These are phyloP conservation scores for Podaxis sp. DNA, from an alignment of 768 basidiomycete genomes.

Conservation along the genomic window DNA sequence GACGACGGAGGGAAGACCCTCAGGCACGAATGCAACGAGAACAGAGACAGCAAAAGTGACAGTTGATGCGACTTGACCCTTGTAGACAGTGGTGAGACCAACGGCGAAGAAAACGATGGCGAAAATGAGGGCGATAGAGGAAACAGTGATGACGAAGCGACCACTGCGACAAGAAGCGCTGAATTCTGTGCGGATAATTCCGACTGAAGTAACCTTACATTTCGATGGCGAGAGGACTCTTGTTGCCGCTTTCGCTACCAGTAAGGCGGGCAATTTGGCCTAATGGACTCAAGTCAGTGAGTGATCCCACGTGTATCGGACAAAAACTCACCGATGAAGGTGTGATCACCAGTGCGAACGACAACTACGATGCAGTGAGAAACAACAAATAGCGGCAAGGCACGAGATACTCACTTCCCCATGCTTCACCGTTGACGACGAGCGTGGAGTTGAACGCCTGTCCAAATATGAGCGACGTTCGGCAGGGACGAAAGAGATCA, in stretches of 20 bases:
- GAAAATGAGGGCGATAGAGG: constrained; percentile 55
- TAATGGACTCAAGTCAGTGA: constrained; percentile 17
- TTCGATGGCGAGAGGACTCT: constrained; percentile 62
- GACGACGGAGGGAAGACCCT: constrained; percentile 64
- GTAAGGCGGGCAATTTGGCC: constrained; percentile 68
- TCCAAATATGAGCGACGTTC: neutral
- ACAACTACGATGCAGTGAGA: constrained; percentile 37
- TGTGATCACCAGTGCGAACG: constrained; percentile 62
- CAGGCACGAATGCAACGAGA: constrained; percentile 57
- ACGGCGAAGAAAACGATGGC: constrained; percentile 63
- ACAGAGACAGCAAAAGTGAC: constrained; percentile 62
- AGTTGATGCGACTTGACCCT: constrained; percentile 52
- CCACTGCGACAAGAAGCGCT: constrained; percentile 28
- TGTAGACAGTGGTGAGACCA: constrained; percentile 63
- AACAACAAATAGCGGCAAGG: neutral
- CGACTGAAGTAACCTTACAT: constrained; percentile 37
- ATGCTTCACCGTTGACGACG: constrained; percentile 68
- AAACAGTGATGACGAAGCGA: constrained; percentile 60
- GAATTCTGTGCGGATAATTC: too few relatives aligned
- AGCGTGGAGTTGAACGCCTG: constrained; percentile 71
- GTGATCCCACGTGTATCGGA: neutral
- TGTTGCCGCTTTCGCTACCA: constrained; percentile 58
- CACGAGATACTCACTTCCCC: constrained; percentile 45
- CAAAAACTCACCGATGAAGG: constrained; percentile 47
- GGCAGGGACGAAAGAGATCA: neutral